Evolutionary conservation across 1,284 basidiomycete genomes (phyloP), one percentile per base, ranked within the genome.

Genomic region (Vanrija pseudolonga): DNA sequence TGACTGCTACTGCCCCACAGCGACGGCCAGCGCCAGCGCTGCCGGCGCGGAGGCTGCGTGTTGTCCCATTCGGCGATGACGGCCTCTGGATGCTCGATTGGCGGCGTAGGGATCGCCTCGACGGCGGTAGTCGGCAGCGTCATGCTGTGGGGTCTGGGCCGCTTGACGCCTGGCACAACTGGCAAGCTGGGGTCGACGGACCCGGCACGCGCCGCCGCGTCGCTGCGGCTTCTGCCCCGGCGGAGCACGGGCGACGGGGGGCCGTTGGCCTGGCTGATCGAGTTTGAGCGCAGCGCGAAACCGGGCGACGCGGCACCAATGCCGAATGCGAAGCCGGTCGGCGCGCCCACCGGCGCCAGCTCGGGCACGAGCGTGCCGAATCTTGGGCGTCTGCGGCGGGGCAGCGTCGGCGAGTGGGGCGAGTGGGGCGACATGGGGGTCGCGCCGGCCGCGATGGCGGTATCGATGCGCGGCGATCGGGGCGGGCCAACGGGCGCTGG

Each of bases 271-370:
- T 11, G 23, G 22, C 57, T 61, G 22, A 68, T 60, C 45, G 57
- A 59, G n/a, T 59, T 64, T 2, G 64, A 60, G 4, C 74, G 60
- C 15, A 77, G 59, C 8, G 72, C 68, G 53, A 78, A 78, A 3
- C 76, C 76, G 2, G 76, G 76, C 22, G 67, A 71, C n/a, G 74
- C 68, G 6, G 74, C 75, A 44, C 75, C 76, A 28, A 78, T 60
- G 14, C 76, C 76, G 37, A 78, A 77, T 2, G 67, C 62, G 61
- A 78, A 77, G 0, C 75, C 73, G 0, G 73, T 68, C n/a, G 49
- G 49, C 0, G 69, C 64, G 9, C 64, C 66, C 4, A 50, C 49
- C 5, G 67, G 63, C n/a, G 57, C 63, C 14, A 71, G 50, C n/a
- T 76, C 76, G 7, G 75, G 72, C 15, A 76, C 59, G 36, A 77